Base-by-base conservation (phyloP, 352 stramenopile species). In the Globisporangium nagaii region DNA sequence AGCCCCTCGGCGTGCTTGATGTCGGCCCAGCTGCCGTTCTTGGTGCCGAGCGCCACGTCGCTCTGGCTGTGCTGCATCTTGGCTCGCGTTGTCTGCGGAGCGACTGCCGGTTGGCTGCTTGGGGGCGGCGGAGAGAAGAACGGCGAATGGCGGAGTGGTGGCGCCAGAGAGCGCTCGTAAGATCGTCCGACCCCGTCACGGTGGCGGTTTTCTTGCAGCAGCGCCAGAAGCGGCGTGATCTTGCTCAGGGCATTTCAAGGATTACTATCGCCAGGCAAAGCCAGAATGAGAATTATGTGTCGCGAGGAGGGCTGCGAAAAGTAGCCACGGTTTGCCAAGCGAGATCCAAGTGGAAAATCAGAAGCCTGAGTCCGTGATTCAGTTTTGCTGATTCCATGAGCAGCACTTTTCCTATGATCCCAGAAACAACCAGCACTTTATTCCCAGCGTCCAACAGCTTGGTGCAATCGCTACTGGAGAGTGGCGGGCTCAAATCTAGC, bases 21-120 rank as follows among this genome's bases (percentile, higher is more conserved):
- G 55, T 87, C 73, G 41, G 78, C 72, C 76, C 76, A 87, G 36
- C 66, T 79, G 49, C 78, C 76, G 56, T 79, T 79, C 25, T 71
- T 53, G 30, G 66, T 83, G 55, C 78, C 75, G 28, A 89, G 63
- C 56, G 75, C 71, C 25, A 87, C 71, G 44, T 86, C 78, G 49
- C 76, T 87, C 62, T 83, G 75, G 45, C 75, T 86, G 58, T 86
- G 78, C 66, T 86, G 73, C 71, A 89, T 88, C 24, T 34, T 54
- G 22, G n/a, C 37, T 46, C n/a, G n/a, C n/a, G n/a, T n/a, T n/a
- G n/a, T 11, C 25, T 17, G 20, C 32, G 19, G 13, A 35, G 13
- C 9, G 15, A n/a, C 9, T 35, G 48, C 34, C 45, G 48, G 35
- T 55, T 36, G 35, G 25, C 19, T 27, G 48, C 25, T 44, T 43